Evolutionary conservation across 306 rosid genomes (phyloP), one percentile per base, ranked within the genome.

Genomic region (Lablab purpureus): DNA sequence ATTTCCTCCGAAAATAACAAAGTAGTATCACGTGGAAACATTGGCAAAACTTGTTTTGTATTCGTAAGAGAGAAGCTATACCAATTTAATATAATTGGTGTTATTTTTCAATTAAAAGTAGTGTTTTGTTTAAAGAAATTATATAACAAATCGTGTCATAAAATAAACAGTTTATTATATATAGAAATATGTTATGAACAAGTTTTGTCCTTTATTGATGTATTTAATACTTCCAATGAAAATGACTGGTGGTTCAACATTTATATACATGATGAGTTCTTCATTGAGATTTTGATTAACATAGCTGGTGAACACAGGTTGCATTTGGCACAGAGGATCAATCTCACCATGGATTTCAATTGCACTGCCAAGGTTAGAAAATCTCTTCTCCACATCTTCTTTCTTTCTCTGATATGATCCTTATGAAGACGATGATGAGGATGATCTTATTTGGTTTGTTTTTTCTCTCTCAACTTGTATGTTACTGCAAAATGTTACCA

Each of bases 361-460:
- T 72, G 84, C 84, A 78, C 77, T 69, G 68, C 68, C 88, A 90
- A 90, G 97, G 97, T 91, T 65, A 79, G 82, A 75, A 72, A 19
- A 41, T 46, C 59, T 64, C 51, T 75, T 80, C n/a, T 45, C 34
- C 45, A 49, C 60, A 34, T 41, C 63, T 70, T 34, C 41, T n/a
- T 9, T 68, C 17, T 75, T 67, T 40, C 17, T 75, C 72, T 32
- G 54, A 10, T n/a, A 3, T 43, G 10, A 22, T 58, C 6, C 0
- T 43, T 74, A 37, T 37, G 43, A n/a, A n/a, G n/a, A n/a, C n/a
- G n/a, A 37, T 8, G 11, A 37, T 37, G 43, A 37, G 2, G 43
- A n/a, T n/a, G n/a, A n/a, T 36, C 41, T 36, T 37, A 10, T 2
- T 50, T 50, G 10, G 47, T 54, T n/a, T 64, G 4, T 40, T 49